Conservation (phyloP, 202 grass and related monocot species). For the Carex sylvatica region DNA sequence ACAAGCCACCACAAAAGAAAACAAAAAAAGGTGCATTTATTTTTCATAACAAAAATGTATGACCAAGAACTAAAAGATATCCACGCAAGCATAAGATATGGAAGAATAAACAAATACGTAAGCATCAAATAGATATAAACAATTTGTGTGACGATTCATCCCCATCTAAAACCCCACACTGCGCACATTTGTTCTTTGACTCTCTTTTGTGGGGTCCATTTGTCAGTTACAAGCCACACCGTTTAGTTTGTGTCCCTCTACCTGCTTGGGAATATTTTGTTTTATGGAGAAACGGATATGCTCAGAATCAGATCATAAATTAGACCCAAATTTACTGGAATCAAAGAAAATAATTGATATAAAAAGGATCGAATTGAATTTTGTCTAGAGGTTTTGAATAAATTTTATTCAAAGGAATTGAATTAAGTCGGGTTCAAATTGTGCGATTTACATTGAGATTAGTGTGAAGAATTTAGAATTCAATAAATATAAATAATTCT, state of each 20-base stretch:
- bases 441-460: no score
- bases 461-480: no score
- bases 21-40: background rate
- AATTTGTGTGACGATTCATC: background rate
- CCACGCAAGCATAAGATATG: slow-evolving; percentile 3
- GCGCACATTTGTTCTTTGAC: background rate
- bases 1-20: background rate
- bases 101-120: slow-evolving; percentile 16
- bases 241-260: background rate
- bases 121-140: background rate
- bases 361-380: background rate
- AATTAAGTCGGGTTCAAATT: no score
- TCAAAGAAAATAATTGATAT: background rate
- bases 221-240: background rate
- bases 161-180: background rate
- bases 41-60: background rate
- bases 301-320: background rate
- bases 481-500: no score
- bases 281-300: background rate
- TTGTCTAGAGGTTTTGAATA: no score
- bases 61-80: slow-evolving; percentile 1
- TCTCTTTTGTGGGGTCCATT: background rate
- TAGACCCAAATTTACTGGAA: background rate
- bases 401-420: no score
- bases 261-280: background rate